Evolutionary conservation across 1,284 basidiomycete species (phyloP).

Genomic region (Trametes pubescens): DNA sequence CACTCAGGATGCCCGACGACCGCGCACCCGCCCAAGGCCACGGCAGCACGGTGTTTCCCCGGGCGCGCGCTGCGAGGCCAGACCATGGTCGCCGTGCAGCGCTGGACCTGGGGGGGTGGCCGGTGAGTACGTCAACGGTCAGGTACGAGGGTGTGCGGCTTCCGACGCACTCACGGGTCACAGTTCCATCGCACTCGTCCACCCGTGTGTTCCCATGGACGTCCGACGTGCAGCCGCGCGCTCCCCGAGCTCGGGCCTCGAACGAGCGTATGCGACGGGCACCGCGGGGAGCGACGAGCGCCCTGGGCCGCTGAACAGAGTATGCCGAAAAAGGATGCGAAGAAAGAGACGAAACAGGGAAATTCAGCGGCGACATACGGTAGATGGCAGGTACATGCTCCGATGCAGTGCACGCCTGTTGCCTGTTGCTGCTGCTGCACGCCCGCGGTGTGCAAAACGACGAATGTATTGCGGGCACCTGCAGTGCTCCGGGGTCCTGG

Average conservation of each 20-base stretch:
- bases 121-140: not conserved
- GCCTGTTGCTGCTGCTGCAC: too few relatives aligned
- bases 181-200: not conserved
- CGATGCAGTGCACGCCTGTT: conserved; percentile 7
- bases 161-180: not conserved
- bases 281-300: not conserved
- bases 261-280: not conserved
- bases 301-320: not conserved
- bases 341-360: not conserved
- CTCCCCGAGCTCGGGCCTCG: not conserved
- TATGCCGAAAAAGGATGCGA: not conserved
- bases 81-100: too few relatives aligned
- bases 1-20: not conserved
- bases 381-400: not conserved
- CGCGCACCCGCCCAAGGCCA: too few relatives aligned
- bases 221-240: not conserved
- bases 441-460: too few relatives aligned
- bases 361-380: not conserved
- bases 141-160: not conserved
- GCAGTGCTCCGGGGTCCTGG: conserved; percentile 3
- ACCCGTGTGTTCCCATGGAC: not conserved
- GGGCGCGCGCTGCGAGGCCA: not conserved
- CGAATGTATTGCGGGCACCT: not conserved
- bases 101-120: not conserved
- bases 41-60: not conserved